Percentiles rank a stretch among this genome's conserved stretches.
Conservation (phyloP, 192 early-diverging fungal genomes). For the Coemansia umbellata region DNA sequence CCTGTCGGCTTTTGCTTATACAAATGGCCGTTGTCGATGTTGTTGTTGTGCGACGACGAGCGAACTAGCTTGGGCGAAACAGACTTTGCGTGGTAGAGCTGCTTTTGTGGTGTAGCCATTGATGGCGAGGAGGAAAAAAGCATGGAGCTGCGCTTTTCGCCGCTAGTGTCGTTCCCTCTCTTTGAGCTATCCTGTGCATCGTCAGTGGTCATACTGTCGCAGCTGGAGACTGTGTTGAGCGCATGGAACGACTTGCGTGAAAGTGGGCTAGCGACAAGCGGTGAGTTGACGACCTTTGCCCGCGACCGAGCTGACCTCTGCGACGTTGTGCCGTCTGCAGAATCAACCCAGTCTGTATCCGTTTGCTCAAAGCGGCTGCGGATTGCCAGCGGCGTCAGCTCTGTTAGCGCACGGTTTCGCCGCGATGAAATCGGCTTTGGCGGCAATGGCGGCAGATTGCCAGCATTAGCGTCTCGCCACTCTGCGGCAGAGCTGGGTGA, state of each 20-base stretch:
- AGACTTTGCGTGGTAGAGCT: neutral
- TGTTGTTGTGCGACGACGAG: constrained; percentile 16
- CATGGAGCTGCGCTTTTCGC: neutral
- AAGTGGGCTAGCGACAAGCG: constrained; percentile 39
- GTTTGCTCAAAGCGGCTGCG: constrained; percentile 9
- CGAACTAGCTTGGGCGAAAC: constrained; percentile 26
- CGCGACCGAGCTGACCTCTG: constrained; percentile 12
- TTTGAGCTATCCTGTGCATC: constrained; percentile 3
- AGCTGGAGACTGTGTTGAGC: constrained; percentile 15
- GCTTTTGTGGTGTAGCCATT: neutral
- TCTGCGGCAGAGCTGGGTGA: constrained; percentile 15
- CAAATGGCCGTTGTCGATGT: neutral
- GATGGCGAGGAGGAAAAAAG: neutral
- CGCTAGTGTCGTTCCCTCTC: neutral
- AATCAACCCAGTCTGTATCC: neutral
- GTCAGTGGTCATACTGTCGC: constrained; percentile 4
- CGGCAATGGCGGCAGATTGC: constrained; percentile 22
- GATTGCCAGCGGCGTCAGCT: constrained; percentile 29
- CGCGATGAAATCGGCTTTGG: constrained; percentile 25
- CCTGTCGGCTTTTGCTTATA: neutral
- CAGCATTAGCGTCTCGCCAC: constrained; percentile 12
- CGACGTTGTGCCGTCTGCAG: neutral
- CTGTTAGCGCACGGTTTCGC: constrained; percentile 37
- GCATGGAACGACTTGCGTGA: constrained; percentile 40
- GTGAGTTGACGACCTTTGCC: constrained; percentile 31